phyloP scores from a whole-genome alignment of 1,284 basidiomycete genomes.

The Ceratobasidium theobromae region DNA sequence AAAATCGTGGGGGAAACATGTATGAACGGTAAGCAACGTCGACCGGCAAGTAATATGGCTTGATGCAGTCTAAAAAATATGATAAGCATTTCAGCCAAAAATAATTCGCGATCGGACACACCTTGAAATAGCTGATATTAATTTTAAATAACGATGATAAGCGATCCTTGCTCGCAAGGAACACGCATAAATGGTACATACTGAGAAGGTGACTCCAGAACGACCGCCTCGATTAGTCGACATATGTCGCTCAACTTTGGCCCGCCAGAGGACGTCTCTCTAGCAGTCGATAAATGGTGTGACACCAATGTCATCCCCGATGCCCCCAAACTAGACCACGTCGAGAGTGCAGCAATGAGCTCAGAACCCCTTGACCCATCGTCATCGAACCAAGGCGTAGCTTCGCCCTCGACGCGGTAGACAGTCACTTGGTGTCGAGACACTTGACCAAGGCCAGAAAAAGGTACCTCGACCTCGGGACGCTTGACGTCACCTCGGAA shows the following conservation, averaged over 20 bases:
- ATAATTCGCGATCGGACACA: not conserved
- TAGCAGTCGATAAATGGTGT: constrained; percentile 18
- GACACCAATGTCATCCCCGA: constrained; percentile 8
- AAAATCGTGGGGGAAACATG: constrained; percentile 17
- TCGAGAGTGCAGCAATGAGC: constrained; percentile 19
- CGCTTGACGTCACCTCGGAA: not conserved
- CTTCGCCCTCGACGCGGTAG: not conserved
- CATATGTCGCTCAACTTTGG: constrained; percentile 18
- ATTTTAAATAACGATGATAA: not conserved
- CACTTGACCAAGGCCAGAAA: not conserved
- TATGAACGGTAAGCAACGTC: not conserved
- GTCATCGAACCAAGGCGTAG: constrained; percentile 10
- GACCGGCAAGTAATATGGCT: constrained; percentile 10
- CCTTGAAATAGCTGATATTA: constrained; percentile 21
- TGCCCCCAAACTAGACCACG: constrained; percentile 22
- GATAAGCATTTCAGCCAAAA: not conserved
- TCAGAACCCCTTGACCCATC: constrained; percentile 17
- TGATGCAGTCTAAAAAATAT: constrained; percentile 7
- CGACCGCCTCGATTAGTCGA: constrained; percentile 8
- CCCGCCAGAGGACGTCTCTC: constrained; percentile 2
- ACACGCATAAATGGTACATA: not conserved
- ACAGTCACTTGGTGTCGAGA: constrained; percentile 2
- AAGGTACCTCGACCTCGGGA: not conserved
- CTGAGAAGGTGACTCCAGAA: constrained; percentile 15
- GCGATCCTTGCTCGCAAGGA: not conserved